phyloP scores from a whole-genome alignment of 768 basidiomycete genomes.

The Mycena galopus region DNA sequence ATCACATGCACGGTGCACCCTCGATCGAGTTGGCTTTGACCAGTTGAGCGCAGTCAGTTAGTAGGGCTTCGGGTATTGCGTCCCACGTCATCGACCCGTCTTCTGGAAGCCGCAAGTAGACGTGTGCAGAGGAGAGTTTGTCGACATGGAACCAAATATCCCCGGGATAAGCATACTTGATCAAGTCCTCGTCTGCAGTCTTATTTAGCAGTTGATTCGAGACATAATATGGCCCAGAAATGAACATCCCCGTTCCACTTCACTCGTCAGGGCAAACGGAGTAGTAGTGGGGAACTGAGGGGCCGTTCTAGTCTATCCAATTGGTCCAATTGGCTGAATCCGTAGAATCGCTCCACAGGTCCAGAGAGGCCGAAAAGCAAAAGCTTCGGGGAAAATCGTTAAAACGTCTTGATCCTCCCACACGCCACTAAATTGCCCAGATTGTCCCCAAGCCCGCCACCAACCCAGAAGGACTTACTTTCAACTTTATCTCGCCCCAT shows the following conservation, averaged over 20 bases:
- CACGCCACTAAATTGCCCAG: too few relatives aligned
- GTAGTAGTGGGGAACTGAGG: not conserved
- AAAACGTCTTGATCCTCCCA: not conserved
- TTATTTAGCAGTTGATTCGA: not conserved
- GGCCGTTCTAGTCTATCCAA: too few relatives aligned
- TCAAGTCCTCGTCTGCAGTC: conserved; percentile 89
- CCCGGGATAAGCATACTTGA: conserved; percentile 91
- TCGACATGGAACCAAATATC: conserved; percentile 98
- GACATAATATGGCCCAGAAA: not conserved
- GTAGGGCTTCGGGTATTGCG: conserved; percentile 79
- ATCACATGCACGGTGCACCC: conserved; percentile 60
- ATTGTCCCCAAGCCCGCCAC: too few relatives aligned
- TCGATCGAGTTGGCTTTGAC: conserved; percentile 99
- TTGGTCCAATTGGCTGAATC: too few relatives aligned
- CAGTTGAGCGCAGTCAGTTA: conserved; percentile 91
- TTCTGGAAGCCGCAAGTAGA: conserved; percentile 91
- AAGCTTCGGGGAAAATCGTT: too few relatives aligned
- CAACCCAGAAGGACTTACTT: conserved; percentile 73
- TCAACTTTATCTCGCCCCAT: conserved; percentile 99
- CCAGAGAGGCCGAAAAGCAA: too few relatives aligned
- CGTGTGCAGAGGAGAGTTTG: conserved; percentile 96
- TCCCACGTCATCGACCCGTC: conserved; percentile 83
- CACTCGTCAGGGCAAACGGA: too few relatives aligned
- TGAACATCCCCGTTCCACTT: not conserved
- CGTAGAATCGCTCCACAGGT: too few relatives aligned